These are phyloP conservation scores for Aspergillus terreus DNA, from an alignment of 2,329 filamentous ascomycete genomes.

Conservation along the genomic window DNA sequence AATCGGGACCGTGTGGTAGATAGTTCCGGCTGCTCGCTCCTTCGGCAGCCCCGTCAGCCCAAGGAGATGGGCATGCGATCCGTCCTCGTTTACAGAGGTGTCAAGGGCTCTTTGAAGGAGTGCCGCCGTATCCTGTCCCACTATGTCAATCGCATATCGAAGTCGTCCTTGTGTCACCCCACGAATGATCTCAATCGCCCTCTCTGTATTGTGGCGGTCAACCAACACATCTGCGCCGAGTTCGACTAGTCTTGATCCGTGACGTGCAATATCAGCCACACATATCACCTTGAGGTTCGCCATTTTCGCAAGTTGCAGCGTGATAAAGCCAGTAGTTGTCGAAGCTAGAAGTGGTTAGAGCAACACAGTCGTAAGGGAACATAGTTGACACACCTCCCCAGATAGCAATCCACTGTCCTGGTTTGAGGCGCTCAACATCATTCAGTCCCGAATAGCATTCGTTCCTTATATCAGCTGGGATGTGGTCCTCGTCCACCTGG, in stretches of 20 bases:
- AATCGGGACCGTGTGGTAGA: constrained; percentile 66
- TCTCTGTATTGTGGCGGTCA: constrained; percentile 62
- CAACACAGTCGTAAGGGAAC: neutral
- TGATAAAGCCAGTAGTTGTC: constrained; percentile 65
- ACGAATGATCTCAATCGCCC: constrained; percentile 64
- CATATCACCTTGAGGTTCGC: constrained; percentile 63
- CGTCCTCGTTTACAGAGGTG: constrained; percentile 8
- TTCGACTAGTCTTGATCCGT: constrained; percentile 56
- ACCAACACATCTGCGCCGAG: constrained; percentile 62
- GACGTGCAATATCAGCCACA: constrained; percentile 64
- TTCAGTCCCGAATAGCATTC: constrained; percentile 60
- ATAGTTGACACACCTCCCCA: constrained; percentile 60
- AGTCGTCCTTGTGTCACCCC: constrained; percentile 56
- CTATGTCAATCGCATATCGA: constrained; percentile 66
- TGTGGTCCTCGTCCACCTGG: constrained; percentile 40
- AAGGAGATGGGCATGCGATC: constrained; percentile 55
- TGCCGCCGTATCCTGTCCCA: constrained; percentile 61
- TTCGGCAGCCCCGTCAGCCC: constrained; percentile 68
- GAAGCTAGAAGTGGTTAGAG: constrained; percentile 44
- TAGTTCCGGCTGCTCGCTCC: constrained; percentile 41
- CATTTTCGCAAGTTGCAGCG: constrained; percentile 65
- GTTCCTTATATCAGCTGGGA: constrained; percentile 59
- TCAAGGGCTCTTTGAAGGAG: constrained; percentile 54
- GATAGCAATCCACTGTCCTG: constrained; percentile 67
- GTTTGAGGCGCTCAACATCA: constrained; percentile 50